These are phyloP conservation scores for Logfia minima DNA, from an alignment of 129 eudicot species.

Conservation along the genomic window DNA sequence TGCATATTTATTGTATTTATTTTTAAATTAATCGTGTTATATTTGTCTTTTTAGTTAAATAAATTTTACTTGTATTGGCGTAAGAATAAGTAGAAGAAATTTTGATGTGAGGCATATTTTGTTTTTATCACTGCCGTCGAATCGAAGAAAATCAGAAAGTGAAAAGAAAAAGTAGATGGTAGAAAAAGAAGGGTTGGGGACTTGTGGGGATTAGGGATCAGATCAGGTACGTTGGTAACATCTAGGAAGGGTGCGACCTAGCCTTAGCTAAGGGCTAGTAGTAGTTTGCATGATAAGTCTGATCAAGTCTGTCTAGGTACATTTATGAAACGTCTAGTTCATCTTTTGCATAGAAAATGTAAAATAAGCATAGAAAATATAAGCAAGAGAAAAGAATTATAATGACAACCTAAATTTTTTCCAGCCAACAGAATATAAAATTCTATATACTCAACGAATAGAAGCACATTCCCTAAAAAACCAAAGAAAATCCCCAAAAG, in stretches of 20 bases:
- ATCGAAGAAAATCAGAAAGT: conserved; percentile 10
- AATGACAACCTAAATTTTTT: too few species aligned
- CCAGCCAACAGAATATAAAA: too few species aligned
- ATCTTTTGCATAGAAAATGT: background rate
- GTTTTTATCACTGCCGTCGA: background rate
- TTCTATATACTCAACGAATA: too few species aligned
- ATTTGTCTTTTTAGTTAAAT: too few species aligned
- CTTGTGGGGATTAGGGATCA: background rate
- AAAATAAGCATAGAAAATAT: too few species aligned
- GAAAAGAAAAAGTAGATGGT: background rate
- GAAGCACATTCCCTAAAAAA: too few species aligned
- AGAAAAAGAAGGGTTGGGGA: background rate
- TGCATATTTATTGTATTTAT: too few species aligned
- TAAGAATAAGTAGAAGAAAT: background rate
- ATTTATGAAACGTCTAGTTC: background rate
- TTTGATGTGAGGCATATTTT: background rate
- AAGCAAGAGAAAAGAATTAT: too few species aligned
- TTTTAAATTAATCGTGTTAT: too few species aligned
- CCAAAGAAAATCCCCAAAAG: too few species aligned
- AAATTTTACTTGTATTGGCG: too few species aligned
- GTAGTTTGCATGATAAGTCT: conserved; percentile 1
- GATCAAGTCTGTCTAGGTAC: background rate
- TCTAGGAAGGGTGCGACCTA: background rate
- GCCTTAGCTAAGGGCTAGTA: background rate
- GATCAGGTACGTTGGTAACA: background rate